Conservation (phyloP, 2,329 filamentous ascomycete species). For the Neofusicoccum sp. region DNA sequence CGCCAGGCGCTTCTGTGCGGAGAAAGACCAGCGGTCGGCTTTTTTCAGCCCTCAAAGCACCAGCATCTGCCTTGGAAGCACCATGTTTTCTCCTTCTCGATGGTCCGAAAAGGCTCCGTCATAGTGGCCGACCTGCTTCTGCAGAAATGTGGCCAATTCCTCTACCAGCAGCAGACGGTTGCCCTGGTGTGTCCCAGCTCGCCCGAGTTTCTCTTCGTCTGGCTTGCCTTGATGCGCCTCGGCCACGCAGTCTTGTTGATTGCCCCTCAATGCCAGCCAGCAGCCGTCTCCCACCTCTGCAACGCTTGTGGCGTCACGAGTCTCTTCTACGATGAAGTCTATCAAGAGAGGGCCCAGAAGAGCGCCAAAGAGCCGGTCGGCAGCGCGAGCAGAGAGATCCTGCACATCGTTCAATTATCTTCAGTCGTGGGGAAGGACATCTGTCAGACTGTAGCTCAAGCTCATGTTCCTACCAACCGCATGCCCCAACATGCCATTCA, state of each 20-base stretch:
- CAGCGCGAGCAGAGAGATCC: slow-evolving; percentile 22
- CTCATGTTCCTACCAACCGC: not conserved
- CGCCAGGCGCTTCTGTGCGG: slow-evolving; percentile 46
- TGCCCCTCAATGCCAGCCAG: slow-evolving; percentile 52
- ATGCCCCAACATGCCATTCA: slow-evolving; percentile 20
- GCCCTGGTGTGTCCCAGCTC: slow-evolving; percentile 61
- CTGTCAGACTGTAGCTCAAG: not conserved
- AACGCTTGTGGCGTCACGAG: slow-evolving; percentile 44
- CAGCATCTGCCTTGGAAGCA: slow-evolving; percentile 28
- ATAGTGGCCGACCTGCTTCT: slow-evolving; percentile 39
- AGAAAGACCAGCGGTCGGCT: slow-evolving; percentile 53
- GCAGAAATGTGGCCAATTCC: slow-evolving; percentile 24
- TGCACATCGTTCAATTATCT: not conserved
- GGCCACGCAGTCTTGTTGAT: slow-evolving; percentile 60
- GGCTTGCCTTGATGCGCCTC: slow-evolving; percentile 61
- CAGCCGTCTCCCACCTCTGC: slow-evolving; percentile 58
- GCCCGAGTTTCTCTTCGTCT: slow-evolving; percentile 60
- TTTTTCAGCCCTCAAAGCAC: slow-evolving; percentile 40
- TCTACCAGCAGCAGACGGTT: slow-evolving; percentile 38
- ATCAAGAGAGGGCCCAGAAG: slow-evolving; percentile 36
- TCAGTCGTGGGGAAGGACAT: not conserved
- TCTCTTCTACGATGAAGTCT: slow-evolving; percentile 52
- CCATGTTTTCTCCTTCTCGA: slow-evolving; percentile 40
- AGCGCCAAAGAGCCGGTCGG: slow-evolving; percentile 24
- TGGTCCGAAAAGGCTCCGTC: slow-evolving; percentile 38